phyloP scores from a whole-genome alignment of 1,284 basidiomycete species.

The Pseudozyma pruni region DNA sequence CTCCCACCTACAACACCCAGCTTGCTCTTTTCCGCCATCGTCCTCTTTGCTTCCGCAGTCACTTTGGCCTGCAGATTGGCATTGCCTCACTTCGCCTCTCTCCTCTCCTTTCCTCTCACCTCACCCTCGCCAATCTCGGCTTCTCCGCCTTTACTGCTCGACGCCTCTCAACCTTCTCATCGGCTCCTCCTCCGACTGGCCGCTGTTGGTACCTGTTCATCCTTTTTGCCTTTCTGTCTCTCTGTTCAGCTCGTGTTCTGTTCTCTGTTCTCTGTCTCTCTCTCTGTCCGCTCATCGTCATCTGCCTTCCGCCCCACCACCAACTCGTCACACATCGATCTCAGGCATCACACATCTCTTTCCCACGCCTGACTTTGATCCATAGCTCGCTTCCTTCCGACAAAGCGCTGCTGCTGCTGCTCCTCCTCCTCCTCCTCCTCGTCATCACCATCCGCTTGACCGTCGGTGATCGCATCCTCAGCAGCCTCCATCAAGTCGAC shows the following conservation, averaged over 20 bases:
- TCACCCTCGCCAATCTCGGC: slow-evolving; percentile 3
- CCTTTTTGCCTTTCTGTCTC: slow-evolving; percentile 6
- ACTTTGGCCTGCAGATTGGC: too few relatives aligned
- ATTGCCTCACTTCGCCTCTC: too few relatives aligned
- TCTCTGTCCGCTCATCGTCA: slow-evolving; percentile 9
- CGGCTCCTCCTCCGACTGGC: slow-evolving; percentile 18
- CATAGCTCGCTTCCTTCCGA: slow-evolving; percentile 2
- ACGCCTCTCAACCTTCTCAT: slow-evolving; percentile 18
- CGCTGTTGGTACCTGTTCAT: slow-evolving; percentile 27
- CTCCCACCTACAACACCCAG: not conserved
- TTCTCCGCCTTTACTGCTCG: slow-evolving; percentile 4
- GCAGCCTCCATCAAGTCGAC: slow-evolving; percentile 6
- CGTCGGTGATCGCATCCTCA: slow-evolving; percentile 9
- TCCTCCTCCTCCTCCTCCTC: slow-evolving; percentile 4
- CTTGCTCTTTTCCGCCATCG: not conserved
- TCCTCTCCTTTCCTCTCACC: slow-evolving; percentile 3
- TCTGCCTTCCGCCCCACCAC: slow-evolving; percentile 3
- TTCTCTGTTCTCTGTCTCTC: too few relatives aligned
- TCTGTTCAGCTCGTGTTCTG: slow-evolving; percentile 9
- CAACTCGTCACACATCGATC: too few relatives aligned
- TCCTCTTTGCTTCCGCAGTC: slow-evolving; percentile 5
- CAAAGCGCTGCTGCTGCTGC: slow-evolving; percentile 3
- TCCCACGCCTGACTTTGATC: not conserved
- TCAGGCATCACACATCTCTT: not conserved
- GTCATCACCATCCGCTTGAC: slow-evolving; percentile 1